phyloP scores from a whole-genome alignment of 148 eudicot species.

The Chenopodium formosanum region DNA sequence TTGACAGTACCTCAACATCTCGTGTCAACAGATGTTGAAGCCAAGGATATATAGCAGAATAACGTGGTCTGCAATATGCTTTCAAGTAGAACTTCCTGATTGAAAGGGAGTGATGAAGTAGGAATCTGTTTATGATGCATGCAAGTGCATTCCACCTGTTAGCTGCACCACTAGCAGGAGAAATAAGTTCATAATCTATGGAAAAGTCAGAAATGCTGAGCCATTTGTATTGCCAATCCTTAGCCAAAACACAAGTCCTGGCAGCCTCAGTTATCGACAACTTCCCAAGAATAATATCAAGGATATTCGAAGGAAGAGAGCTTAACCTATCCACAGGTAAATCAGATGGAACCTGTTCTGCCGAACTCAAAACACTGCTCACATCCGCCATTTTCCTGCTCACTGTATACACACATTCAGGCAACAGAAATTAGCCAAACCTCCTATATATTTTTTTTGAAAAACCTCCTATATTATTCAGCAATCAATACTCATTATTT shows the following conservation, averaged over 20 bases:
- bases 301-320: constrained; percentile 2
- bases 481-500: constrained; percentile 2
- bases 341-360: constrained; percentile 2
- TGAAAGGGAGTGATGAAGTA: neutral
- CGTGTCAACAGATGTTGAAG: neutral
- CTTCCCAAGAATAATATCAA: constrained; percentile 7
- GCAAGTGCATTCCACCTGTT: neutral
- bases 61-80: neutral
- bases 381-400: neutral
- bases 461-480: neutral
- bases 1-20: neutral
- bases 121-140: neutral
- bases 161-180: no score
- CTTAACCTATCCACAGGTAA: constrained; percentile 12
- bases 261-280: neutral
- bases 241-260: constrained; percentile 11
- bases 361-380: neutral
- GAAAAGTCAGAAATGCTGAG: neutral
- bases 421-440: neutral
- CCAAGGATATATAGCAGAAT: constrained; percentile 16
- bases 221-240: constrained; percentile 16
- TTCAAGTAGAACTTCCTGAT: constrained; percentile 12
- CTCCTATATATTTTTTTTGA: no score
- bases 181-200: neutral
- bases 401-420: neutral